Evolutionary conservation across 305 asterid genomes (phyloP).

Genomic region (Fraxinus baroniana): DNA sequence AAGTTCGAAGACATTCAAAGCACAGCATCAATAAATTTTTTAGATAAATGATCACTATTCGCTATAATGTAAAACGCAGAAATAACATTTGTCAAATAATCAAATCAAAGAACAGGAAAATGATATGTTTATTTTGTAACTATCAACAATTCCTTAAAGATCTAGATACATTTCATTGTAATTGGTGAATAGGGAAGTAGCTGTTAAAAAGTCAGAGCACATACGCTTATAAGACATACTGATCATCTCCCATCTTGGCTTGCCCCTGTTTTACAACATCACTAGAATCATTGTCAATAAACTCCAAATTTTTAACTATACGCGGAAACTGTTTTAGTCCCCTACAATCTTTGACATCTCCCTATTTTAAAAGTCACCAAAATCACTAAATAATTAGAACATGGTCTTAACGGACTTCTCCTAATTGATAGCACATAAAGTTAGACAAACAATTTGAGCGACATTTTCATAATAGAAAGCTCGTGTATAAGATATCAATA

Average conservation of each 20-base stretch:
- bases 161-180: neutral
- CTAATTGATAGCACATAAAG: neutral
- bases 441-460: neutral
- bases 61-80: neutral
- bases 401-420: neutral
- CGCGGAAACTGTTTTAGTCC: constrained; percentile 24
- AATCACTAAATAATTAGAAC: neutral
- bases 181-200: neutral
- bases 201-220: neutral
- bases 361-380: neutral
- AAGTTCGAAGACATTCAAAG: neutral
- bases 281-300: neutral
- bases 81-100: neutral
- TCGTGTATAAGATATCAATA: constrained; percentile 2
- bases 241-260: neutral
- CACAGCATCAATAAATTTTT: neutral
- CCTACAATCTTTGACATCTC: neutral
- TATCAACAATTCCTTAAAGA: neutral
- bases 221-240: neutral
- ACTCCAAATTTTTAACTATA: neutral
- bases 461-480: neutral
- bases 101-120: neutral
- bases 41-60: neutral
- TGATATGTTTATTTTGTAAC: neutral
- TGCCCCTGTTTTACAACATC: neutral